These are phyloP conservation scores for Penicillium sp. DNA, from an alignment of 2,329 filamentous ascomycete species.

Conservation along the genomic window DNA sequence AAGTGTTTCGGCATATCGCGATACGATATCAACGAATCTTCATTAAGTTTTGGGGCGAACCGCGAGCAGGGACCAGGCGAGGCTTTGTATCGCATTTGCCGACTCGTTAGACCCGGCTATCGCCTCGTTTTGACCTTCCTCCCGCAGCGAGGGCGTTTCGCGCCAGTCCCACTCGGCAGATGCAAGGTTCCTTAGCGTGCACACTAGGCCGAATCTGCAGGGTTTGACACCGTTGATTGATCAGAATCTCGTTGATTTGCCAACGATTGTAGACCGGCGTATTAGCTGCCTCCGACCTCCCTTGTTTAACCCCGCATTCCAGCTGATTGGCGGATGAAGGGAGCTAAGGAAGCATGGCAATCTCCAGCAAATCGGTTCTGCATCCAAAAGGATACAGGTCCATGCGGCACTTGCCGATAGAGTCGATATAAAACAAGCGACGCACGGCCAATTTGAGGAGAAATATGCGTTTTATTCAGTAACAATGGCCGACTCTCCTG, in stretches of 20 bases:
- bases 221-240: neutral
- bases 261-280: neutral
- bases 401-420: neutral
- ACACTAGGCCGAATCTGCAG: neutral
- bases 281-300: neutral
- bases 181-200: constrained; percentile 10
- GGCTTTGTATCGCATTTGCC: neutral
- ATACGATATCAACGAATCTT: neutral
- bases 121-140: constrained; percentile 20
- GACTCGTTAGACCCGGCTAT: constrained; percentile 1
- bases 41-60: neutral
- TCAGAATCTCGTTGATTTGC: neutral
- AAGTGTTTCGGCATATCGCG: neutral
- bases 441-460: neutral
- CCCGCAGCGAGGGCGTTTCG: neutral
- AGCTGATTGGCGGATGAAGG: neutral
- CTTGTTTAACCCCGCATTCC: neutral
- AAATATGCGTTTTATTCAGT: neutral
- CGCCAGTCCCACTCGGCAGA: constrained; percentile 1
- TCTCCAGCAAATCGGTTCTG: constrained; percentile 4
- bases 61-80: neutral
- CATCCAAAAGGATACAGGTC: neutral
- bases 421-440: constrained; percentile 5
- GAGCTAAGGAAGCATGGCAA: neutral
- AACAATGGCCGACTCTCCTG: neutral